These are phyloP conservation scores for Chlamydomonas sp. DNA, from an alignment of 139 green algal species.

Conservation along the genomic window DNA sequence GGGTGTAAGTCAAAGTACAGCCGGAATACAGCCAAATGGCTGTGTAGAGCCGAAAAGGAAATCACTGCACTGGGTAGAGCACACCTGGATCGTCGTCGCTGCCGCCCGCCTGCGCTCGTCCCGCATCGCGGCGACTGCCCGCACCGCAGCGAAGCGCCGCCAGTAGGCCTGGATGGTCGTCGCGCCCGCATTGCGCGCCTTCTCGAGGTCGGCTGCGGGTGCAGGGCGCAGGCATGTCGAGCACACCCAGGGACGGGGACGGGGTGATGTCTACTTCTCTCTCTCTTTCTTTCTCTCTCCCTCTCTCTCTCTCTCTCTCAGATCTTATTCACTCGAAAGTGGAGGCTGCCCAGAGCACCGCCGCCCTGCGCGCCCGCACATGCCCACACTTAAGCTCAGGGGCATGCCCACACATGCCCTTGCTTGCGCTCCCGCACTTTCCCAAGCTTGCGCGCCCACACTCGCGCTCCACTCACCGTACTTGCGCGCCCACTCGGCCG, in stretches of 20 bases:
- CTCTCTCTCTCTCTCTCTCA: not conserved
- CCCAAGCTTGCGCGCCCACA: not conserved
- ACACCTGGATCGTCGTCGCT: conserved; percentile 21
- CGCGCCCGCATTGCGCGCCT: conserved; percentile 3
- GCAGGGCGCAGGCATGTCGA: too few species aligned
- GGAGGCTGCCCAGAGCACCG: too few species aligned
- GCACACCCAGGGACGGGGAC: too few species aligned
- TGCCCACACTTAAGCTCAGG: not conserved
- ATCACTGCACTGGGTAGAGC: not conserved
- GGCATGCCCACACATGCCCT: not conserved
- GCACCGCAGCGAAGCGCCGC: not conserved
- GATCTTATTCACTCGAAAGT: not conserved
- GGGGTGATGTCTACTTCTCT: too few species aligned
- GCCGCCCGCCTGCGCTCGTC: conserved; percentile 6
- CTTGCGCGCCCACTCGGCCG: conserved; percentile 31
- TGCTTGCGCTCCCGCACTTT: not conserved
- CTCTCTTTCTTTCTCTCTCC: too few species aligned
- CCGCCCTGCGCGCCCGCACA: too few species aligned
- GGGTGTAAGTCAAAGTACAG: not conserved
- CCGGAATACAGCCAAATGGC: too few species aligned
- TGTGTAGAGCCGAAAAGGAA: too few species aligned
- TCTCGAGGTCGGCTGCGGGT: not conserved
- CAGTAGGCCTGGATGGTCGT: conserved; percentile 12
- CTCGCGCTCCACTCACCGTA: conserved; percentile 19
- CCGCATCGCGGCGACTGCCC: not conserved